Conservation (phyloP, 2,329 filamentous ascomycete genomes). For the Stemphylium vesicarium region DNA sequence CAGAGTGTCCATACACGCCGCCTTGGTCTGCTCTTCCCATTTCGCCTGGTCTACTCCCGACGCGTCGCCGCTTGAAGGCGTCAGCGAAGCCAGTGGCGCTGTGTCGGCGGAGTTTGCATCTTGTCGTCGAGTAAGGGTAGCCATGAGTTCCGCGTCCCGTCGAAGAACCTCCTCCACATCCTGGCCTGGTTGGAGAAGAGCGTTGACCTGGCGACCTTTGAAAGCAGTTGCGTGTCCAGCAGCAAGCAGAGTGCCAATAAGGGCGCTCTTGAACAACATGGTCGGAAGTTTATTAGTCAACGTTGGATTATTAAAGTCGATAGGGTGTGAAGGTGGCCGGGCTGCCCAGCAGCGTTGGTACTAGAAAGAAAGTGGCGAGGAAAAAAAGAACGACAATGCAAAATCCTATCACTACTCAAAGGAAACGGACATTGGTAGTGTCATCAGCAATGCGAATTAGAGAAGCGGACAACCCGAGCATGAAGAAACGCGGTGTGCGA, state of each 20-base stretch:
- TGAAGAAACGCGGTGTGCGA: slow-evolving; percentile 23
- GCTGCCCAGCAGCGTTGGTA: slow-evolving; percentile 48
- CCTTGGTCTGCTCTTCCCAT: slow-evolving; percentile 48
- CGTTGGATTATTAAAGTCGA: slow-evolving; percentile 43
- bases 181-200: slow-evolving; percentile 36
- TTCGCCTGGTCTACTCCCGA: slow-evolving; percentile 37
- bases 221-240: slow-evolving; percentile 41
- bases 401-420: slow-evolving; percentile 30
- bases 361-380: slow-evolving; percentile 37
- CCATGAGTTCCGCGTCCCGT: slow-evolving; percentile 43
- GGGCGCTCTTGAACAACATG: slow-evolving; percentile 43
- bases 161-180: slow-evolving; percentile 43
- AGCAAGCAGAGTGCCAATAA: slow-evolving; percentile 42
- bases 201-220: slow-evolving; percentile 32
- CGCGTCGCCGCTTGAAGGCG: slow-evolving; percentile 45
- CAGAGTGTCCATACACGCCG: slow-evolving; percentile 67
- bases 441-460: slow-evolving; percentile 39
- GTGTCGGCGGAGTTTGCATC: slow-evolving; percentile 34
- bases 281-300: slow-evolving; percentile 38
- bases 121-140: slow-evolving; percentile 47
- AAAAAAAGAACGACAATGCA: slow-evolving; percentile 36
- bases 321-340: slow-evolving; percentile 27
- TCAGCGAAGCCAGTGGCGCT: slow-evolving; percentile 40
- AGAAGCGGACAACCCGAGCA: slow-evolving; percentile 25
- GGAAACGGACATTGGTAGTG: slow-evolving; percentile 40